These are phyloP conservation scores for Ceratocystis smalleyi DNA, from an alignment of 2,329 filamentous ascomycete genomes.

Conservation along the genomic window DNA sequence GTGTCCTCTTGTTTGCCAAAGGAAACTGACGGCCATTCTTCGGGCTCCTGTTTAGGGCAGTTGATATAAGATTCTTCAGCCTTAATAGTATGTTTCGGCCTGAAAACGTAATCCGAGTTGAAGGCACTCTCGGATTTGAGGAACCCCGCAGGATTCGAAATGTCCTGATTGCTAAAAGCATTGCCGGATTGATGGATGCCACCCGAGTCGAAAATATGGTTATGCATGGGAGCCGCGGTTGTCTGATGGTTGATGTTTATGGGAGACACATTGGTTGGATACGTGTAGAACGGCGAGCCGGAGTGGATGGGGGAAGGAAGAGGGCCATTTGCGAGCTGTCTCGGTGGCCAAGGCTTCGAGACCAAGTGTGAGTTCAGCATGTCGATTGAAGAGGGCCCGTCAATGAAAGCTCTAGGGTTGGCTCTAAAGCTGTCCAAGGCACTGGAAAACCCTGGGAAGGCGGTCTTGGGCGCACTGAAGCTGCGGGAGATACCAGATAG, in stretches of 20 bases:
- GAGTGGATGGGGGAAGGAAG: neutral
- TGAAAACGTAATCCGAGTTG: neutral
- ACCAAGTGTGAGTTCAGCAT: neutral
- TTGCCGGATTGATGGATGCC: neutral
- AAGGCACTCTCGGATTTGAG: neutral
- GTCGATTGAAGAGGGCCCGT: neutral
- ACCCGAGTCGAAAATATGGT: neutral
- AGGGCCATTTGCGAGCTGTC: neutral
- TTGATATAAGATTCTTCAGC: neutral
- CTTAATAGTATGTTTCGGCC: neutral
- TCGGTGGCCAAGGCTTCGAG: neutral
- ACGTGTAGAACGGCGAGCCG: neutral
- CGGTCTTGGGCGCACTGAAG: neutral
- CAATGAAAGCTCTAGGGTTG: neutral
- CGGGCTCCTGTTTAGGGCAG: too few relatives aligned
- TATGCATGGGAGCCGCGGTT: neutral
- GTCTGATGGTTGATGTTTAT: neutral
- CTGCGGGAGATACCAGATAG: neutral
- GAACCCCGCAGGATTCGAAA: too few relatives aligned
- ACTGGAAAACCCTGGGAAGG: neutral
- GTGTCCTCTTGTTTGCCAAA: too few relatives aligned
- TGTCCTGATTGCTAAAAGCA: neutral
- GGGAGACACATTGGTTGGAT: neutral
- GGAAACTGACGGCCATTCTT: too few relatives aligned
- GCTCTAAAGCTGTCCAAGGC: neutral